Evolutionary conservation across 169 alveolate genomes (phyloP), one percentile per base, ranked within the genome.

Genomic region (Eimeria maxima): DNA sequence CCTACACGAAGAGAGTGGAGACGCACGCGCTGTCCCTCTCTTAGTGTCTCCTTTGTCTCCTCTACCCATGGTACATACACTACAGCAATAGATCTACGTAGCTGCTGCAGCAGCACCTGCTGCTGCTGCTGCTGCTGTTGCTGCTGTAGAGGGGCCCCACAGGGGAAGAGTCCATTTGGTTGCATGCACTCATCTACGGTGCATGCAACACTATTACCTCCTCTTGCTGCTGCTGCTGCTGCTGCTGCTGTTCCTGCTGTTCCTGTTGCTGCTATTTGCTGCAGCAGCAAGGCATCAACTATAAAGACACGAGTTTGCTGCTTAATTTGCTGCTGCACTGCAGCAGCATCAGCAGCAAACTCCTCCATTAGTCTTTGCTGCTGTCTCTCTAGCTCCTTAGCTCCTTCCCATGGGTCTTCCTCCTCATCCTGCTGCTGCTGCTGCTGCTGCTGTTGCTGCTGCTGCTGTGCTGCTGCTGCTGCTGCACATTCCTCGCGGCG

Each of bases 291-390:
- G 83, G 83, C 83, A 20, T 73, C 83, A n/a, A 73, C 45, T 4
- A 73, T 47, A 16, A 73, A 47, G 50, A 73, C 50, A n/a, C 83
- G 83, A 20, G 20, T 38, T 20, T 73, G 83, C 45, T 73, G 83
- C 45, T 20, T 73, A 22, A 73, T 27, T 42, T 73, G 83, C 83
- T 73, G 83, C 83, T 73, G 83, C 83, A 73, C 83, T 73, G 83
- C 83, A 38, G 83, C 83, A 38, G 38, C n/a, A 13, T 73, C 83
- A 27, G 83, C 83, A 38, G 83, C 83, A 38, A 73, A 27, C 24
- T 38, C 10, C 45, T 73, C 83, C 45, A 38, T 6, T 20, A 73
- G 83, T 42, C 83, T 73, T 20, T 73, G 50, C 13, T 42, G 83
- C 83, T 73, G 27, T 47, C 83, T 73, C 4, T 8, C 83, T 4